These are phyloP conservation scores for Suhomyces choctaworum DNA, from an alignment of 1,139 yeast species.

Conservation along the genomic window DNA sequence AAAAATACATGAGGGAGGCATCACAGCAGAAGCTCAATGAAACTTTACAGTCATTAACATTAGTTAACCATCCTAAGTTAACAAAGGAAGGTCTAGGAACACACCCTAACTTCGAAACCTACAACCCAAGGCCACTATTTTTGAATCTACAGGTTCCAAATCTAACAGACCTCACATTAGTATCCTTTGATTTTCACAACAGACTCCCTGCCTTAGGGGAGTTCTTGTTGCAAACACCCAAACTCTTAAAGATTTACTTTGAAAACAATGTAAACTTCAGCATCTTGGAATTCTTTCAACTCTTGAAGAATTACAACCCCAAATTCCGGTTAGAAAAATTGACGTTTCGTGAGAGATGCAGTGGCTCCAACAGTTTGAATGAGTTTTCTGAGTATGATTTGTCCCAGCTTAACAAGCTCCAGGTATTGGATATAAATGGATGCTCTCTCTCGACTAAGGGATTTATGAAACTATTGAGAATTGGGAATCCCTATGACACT, in stretches of 20 bases:
- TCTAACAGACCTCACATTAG: constrained; percentile 29
- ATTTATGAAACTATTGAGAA: constrained; percentile 28
- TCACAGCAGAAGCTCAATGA: not conserved
- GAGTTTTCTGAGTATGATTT: constrained; percentile 30
- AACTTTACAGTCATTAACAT: constrained; percentile 21
- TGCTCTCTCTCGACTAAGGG: constrained; percentile 36
- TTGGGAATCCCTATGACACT: constrained; percentile 19
- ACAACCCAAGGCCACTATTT: constrained; percentile 29
- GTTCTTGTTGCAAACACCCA: constrained; percentile 24
- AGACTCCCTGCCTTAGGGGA: constrained; percentile 31
- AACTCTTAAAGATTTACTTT: constrained; percentile 26
- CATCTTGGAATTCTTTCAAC: constrained; percentile 30
- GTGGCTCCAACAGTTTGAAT: constrained; percentile 24
- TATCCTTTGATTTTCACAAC: constrained; percentile 34
- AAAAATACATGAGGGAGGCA: constrained; percentile 7
- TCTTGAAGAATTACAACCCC: constrained; percentile 34
- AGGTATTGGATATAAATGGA: constrained; percentile 36
- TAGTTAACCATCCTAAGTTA: constrained; percentile 32
- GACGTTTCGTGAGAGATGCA: constrained; percentile 32
- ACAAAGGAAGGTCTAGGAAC: constrained; percentile 12
- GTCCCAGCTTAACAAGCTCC: constrained; percentile 25
- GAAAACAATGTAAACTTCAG: constrained; percentile 38
- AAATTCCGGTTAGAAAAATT: constrained; percentile 27
- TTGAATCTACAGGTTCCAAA: constrained; percentile 23
- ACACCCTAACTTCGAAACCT: constrained; percentile 22